These are phyloP conservation scores for Elsinoe arachidis DNA, from an alignment of 2,329 filamentous ascomycete genomes.

Conservation along the genomic window DNA sequence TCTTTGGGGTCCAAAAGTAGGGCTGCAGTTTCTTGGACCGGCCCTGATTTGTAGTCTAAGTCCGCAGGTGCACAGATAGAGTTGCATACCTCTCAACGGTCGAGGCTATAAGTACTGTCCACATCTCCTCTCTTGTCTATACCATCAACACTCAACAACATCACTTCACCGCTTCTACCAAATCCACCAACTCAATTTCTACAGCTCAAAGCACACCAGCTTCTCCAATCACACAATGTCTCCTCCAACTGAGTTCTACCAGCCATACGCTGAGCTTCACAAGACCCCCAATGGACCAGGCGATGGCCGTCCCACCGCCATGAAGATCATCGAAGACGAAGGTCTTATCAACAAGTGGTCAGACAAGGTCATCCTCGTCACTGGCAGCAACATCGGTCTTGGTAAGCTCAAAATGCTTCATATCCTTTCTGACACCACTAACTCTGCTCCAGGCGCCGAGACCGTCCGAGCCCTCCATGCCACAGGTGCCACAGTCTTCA, in stretches of 20 bases:
- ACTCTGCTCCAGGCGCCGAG: constrained; percentile 30
- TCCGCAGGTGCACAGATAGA: too few species aligned
- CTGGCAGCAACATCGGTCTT: constrained; percentile 33
- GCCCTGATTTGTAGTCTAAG: too few species aligned
- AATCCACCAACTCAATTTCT: too few species aligned
- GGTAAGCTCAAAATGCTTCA: constrained; percentile 21
- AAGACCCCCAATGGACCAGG: constrained; percentile 18
- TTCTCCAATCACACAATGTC: background rate
- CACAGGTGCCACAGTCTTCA: constrained; percentile 39
- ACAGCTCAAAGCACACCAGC: background rate
- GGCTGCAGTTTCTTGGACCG: too few species aligned
- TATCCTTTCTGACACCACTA: background rate
- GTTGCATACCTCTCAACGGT: too few species aligned
- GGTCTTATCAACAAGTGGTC: constrained; percentile 27
- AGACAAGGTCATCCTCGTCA: constrained; percentile 35
- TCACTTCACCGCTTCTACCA: too few species aligned
- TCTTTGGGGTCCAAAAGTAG: too few species aligned
- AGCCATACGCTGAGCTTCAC: constrained; percentile 9
- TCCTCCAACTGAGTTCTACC: constrained; percentile 2
- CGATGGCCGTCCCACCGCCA: constrained; percentile 23
- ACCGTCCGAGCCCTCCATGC: constrained; percentile 37
- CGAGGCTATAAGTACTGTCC: too few species aligned
- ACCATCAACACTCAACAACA: too few species aligned
- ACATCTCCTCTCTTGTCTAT: too few species aligned
- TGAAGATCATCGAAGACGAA: constrained; percentile 21